Evolutionary conservation across 306 rosid genomes (phyloP).

Genomic region (Dryas alaskensis): DNA sequence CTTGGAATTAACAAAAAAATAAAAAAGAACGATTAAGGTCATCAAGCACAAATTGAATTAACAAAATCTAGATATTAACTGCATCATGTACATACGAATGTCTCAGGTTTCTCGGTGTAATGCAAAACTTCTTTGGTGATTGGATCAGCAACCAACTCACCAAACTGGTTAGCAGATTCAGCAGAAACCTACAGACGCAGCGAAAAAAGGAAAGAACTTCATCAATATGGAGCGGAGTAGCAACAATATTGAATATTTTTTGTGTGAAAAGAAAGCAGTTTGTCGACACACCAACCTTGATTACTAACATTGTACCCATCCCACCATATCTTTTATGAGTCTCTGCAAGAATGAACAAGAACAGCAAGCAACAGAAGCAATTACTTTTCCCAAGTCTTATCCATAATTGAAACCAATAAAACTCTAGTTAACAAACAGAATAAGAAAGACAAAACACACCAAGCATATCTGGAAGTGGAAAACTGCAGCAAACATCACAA

Average conservation of each 20-base stretch:
- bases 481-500: conserved; percentile 95
- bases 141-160: conserved; percentile 97
- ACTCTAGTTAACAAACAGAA: not conserved
- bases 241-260: conserved; percentile 1
- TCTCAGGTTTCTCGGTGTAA: conserved; percentile 96
- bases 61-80: not conserved
- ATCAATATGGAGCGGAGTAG: not conserved
- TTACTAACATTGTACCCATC: conserved; percentile 53
- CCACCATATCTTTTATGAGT: conserved; percentile 46
- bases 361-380: not conserved
- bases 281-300: conserved; percentile 33
- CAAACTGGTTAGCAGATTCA: conserved; percentile 81
- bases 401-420: not conserved
- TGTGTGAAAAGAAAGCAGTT: not conserved
- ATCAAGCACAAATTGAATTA: conserved; percentile 12
- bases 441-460: conserved; percentile 48
- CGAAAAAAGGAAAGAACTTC: not conserved
- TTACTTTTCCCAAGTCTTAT: not conserved
- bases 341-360: conserved; percentile 26
- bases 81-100: conserved; percentile 36
- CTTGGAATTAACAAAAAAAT: conserved; percentile 13
- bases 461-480: conserved; percentile 81
- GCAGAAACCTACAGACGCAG: conserved; percentile 72
- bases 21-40: not conserved
- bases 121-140: conserved; percentile 81